Evolutionary conservation across 2,329 filamentous ascomycete genomes (phyloP).

Genomic region (Teratosphaeria gauchensis): DNA sequence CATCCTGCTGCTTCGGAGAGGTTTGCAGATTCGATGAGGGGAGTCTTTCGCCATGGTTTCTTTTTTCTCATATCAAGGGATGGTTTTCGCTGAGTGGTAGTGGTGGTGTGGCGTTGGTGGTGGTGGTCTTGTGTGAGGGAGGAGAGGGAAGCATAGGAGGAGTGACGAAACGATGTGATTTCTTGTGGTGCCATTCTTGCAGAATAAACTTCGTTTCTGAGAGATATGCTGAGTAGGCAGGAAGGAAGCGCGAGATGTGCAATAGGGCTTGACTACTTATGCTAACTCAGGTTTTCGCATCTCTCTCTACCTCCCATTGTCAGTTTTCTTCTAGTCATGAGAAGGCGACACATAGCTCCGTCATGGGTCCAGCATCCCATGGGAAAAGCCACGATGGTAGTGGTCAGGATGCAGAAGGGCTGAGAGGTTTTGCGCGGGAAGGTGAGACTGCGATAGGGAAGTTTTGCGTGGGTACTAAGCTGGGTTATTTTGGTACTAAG

Average conservation of each 20-base stretch:
- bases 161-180: neutral
- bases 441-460: neutral
- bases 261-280: neutral
- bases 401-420: neutral
- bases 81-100: neutral
- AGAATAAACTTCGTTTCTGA: neutral
- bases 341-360: neutral
- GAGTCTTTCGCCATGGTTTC: conserved; percentile 61
- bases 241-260: neutral
- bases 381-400: neutral
- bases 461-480: neutral
- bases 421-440: neutral
- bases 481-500: neutral
- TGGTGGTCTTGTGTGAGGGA: neutral
- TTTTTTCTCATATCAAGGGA: neutral
- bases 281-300: neutral
- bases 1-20: conserved; percentile 64
- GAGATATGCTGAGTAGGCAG: neutral
- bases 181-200: neutral
- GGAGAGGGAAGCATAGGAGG: neutral
- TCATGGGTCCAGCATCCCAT: neutral
- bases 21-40: conserved; percentile 55
- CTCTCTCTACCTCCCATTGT: neutral
- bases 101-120: neutral
- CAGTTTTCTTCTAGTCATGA: neutral